A percentile compares a stretch with the other conserved stretches of the same genome.
phyloP scores from a whole-genome alignment of 257 asterid genomes.

The Coffea canephora region DNA sequence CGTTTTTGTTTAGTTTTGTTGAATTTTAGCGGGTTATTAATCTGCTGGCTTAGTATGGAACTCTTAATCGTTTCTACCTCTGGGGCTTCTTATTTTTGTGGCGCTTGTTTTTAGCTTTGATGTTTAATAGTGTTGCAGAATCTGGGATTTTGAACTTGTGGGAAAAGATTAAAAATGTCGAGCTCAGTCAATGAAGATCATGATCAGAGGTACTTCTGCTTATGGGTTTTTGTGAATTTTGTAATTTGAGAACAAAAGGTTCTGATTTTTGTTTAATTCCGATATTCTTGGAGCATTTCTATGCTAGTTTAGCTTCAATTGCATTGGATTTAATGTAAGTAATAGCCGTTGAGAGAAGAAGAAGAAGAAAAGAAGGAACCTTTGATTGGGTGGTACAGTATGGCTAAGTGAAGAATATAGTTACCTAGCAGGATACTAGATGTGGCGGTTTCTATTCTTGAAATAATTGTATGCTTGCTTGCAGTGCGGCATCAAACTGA shows the following conservation, averaged over 20 bases:
- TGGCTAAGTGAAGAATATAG: background rate
- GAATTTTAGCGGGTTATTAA: conserved; percentile 14
- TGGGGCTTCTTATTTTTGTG: conserved; percentile 18
- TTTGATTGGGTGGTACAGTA: background rate
- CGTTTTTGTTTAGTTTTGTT: background rate
- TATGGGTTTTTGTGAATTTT: conserved; percentile 3
- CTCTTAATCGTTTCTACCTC: conserved; percentile 2
- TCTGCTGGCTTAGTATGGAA: background rate
- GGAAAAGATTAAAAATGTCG: conserved; percentile 36
- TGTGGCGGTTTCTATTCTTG: background rate
- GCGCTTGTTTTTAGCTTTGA: background rate
- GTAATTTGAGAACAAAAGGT: background rate
- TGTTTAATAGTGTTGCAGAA: conserved; percentile 16
- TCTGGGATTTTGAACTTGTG: conserved; percentile 26
- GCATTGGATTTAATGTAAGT: background rate
- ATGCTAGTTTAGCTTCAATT: background rate
- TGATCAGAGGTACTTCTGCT: conserved; percentile 49
- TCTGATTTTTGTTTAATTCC: background rate
- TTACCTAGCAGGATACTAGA: background rate
- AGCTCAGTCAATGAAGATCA: conserved; percentile 51
- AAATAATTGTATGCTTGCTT: background rate
- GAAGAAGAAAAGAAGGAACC: background rate
- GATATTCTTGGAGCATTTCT: background rate
- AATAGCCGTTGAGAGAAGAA: background rate
- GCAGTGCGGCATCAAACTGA: background rate